Percentiles rank a stretch among this genome's conserved stretches.
phyloP scores from a whole-genome alignment of 208 protist species.

The Leishmania aethiopica region DNA sequence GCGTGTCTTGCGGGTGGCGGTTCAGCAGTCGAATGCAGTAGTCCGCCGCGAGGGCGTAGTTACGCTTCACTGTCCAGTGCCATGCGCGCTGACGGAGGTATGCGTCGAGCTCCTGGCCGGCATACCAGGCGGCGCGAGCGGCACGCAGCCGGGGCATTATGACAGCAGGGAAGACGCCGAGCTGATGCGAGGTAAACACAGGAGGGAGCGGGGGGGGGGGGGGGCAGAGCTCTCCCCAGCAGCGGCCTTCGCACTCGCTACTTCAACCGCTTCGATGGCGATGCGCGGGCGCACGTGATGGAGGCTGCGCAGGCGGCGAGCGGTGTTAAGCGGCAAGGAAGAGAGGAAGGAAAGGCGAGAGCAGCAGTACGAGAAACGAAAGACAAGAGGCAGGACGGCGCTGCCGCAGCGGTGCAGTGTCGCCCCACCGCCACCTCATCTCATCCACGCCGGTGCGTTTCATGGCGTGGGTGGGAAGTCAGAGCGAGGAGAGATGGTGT shows the following conservation, averaged over 20 bases:
- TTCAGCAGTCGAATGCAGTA: constrained; percentile 85
- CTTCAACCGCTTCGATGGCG: neutral
- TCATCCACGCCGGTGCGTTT: neutral
- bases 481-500: neutral
- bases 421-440: neutral
- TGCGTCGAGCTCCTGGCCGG: constrained; percentile 49
- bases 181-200: neutral
- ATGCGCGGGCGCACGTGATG: neutral
- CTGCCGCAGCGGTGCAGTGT: too few relatives aligned
- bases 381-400: neutral
- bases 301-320: neutral
- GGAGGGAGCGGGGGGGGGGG: neutral
- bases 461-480: neutral
- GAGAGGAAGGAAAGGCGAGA: neutral
- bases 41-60: constrained; percentile 83
- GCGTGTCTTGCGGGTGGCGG: constrained; percentile 52
- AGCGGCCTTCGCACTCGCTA: neutral
- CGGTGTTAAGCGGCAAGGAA: neutral
- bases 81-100: constrained; percentile 70
- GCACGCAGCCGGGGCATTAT: constrained; percentile 51
- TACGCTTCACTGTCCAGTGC: constrained; percentile 55
- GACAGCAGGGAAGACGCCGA: neutral
- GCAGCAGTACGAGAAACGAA: neutral
- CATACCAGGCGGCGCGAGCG: constrained; percentile 40
- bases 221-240: neutral